These are phyloP conservation scores for Guadua angustifolia DNA, from an alignment of 176 grass and related monocot genomes.

Conservation along the genomic window DNA sequence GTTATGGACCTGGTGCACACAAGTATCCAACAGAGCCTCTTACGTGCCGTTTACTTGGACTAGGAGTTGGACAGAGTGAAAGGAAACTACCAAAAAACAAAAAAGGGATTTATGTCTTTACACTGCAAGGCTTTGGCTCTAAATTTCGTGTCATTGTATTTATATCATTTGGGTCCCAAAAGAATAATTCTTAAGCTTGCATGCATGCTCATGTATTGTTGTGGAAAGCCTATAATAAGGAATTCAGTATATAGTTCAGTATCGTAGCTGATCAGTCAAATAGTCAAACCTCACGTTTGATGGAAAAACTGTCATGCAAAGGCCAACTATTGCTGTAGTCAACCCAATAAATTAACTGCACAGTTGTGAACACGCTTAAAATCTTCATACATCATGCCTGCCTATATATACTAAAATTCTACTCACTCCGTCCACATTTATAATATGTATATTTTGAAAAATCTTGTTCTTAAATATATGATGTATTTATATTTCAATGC, in stretches of 20 bases:
- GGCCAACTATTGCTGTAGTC: not conserved
- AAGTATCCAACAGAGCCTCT: not conserved
- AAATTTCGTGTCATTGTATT: not conserved
- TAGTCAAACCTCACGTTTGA: not conserved
- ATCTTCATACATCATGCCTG: not conserved
- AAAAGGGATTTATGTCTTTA: not conserved
- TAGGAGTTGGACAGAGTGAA: slow-evolving; percentile 1
- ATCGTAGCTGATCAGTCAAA: not conserved
- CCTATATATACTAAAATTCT: not conserved
- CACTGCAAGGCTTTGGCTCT: slow-evolving; percentile 28
- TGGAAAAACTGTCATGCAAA: not conserved
- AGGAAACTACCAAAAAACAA: not conserved
- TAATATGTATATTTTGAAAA: too few species aligned
- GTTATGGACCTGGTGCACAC: slow-evolving; percentile 46
- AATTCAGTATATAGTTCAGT: not conserved
- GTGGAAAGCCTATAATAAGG: not conserved
- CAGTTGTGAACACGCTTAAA: not conserved
- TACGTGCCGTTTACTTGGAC: slow-evolving; percentile 5
- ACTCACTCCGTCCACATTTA: too few species aligned
- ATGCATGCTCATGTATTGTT: not conserved
- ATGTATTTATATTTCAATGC: too few species aligned
- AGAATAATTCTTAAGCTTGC: not conserved
- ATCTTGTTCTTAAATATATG: too few species aligned
- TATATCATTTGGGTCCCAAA: slow-evolving; percentile 15
- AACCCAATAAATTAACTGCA: not conserved